Evolutionary conservation across 2,329 filamentous ascomycete genomes (phyloP).

Genomic region (Dactylellina sp.): DNA sequence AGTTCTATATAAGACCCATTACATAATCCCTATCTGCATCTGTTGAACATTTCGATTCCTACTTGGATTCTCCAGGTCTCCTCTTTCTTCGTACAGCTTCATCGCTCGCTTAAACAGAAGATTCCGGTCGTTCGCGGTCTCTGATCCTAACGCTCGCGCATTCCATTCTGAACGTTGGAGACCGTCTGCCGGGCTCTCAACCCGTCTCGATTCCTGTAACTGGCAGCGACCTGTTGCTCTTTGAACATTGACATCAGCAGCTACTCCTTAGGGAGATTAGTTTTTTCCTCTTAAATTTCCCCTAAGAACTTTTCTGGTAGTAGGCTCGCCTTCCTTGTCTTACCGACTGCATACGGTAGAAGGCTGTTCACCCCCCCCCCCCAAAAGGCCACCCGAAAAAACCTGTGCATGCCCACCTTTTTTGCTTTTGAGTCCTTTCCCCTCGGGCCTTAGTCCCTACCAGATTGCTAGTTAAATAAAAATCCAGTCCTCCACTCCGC

Average conservation of each 20-base stretch:
- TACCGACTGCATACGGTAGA: constrained; percentile 43
- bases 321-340: constrained; percentile 53
- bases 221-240: constrained; percentile 17
- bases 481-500: constrained; percentile 48
- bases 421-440: constrained; percentile 45
- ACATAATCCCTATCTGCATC: constrained; percentile 36
- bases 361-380: constrained; percentile 23
- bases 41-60: not conserved
- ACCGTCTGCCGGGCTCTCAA: constrained; percentile 10
- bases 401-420: constrained; percentile 50
- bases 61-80: constrained; percentile 8
- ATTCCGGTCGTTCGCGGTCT: constrained; percentile 1
- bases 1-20: constrained; percentile 48
- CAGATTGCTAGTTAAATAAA: constrained; percentile 50
- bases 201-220: constrained; percentile 34
- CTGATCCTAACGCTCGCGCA: constrained; percentile 29
- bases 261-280: constrained; percentile 15
- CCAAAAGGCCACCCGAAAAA: constrained; percentile 46
- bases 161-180: constrained; percentile 1
- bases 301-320: constrained; percentile 10
- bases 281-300: constrained; percentile 25
- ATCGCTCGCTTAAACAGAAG: constrained; percentile 29
- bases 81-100: constrained; percentile 7
- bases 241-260: not conserved
- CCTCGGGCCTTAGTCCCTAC: constrained; percentile 33